Evolutionary conservation across 331 rosid genomes (phyloP), one percentile per base, ranked within the genome.

Genomic region (Phaseolus coccineus): DNA sequence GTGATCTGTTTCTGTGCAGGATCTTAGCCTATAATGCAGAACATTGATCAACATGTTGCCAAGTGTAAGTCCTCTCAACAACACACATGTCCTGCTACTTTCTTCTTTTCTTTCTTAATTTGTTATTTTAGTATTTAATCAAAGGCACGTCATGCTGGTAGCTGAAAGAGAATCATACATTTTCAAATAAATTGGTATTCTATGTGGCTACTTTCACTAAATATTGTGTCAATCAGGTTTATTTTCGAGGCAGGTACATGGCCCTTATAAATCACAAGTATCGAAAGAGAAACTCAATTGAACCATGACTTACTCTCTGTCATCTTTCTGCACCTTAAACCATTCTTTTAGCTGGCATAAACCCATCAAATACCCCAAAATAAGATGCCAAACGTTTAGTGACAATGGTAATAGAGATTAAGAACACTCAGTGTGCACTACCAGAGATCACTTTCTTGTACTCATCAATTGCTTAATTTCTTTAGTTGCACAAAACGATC

Each of bases 391-490:
- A 57, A 51, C 63, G 64, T 77, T 57, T 58, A 40, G 75, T 35
- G 87, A 80, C 55, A 62, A 80, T 74, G 91, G 90, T 87, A 87
- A 62, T 65, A n/a, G 5, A n/a, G 37, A 47, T 7, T 55, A 56
- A 47, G 27, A 1, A 24, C 70, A 58, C 2, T 46, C 10, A n/a
- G 8, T 19, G 44, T 28, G 31, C 57, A 15, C 25, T 53, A 19
- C 22, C 22, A 30, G 28, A 69, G 8, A 58, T 77, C 31, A 57
- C 77, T 55, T 52, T n/a, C n/a, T 27, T 30, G 14, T 55, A 39
- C 1, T 62, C 33, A 16, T 35, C 25, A 48, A 48, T 66, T 24
- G 3, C 19, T 66, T 16, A 19, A 47, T 31, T 68, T 56, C 33
- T 77, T 37, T 2, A 52, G 4, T 16, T n/a, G 19, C 46, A 15